These are phyloP conservation scores for Henckelia pumila DNA, from an alignment of 257 asterid genomes.

Conservation along the genomic window DNA sequence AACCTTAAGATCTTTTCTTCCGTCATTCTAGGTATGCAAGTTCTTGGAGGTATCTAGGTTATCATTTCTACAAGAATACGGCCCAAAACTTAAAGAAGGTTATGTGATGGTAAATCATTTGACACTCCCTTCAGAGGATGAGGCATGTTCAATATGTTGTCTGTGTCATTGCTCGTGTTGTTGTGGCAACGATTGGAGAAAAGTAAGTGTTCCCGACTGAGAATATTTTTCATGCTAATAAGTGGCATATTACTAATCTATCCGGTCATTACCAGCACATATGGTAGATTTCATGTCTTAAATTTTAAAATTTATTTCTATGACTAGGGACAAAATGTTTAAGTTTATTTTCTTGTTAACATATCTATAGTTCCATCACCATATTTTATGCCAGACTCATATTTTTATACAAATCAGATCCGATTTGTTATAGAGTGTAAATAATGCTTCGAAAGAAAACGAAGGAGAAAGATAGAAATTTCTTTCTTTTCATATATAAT, in stretches of 20 bases:
- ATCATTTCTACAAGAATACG: constrained; percentile 83
- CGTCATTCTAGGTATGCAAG: constrained; percentile 67
- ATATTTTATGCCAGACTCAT: constrained; percentile 10
- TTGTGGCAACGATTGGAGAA: constrained; percentile 74
- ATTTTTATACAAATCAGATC: neutral
- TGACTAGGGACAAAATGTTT: neutral
- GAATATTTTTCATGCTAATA: constrained; percentile 1
- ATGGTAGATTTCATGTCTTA: constrained; percentile 8
- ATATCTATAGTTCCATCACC: neutral
- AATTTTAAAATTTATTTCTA: neutral
- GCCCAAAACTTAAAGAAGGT: constrained; percentile 92
- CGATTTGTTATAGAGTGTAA: too few species aligned
- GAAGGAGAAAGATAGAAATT: too few species aligned
- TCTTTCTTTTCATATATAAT: too few species aligned
- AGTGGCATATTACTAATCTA: constrained; percentile 15
- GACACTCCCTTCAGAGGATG: constrained; percentile 45
- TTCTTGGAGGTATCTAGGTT: constrained; percentile 93
- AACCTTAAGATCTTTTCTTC: constrained; percentile 4
- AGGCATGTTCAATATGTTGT: constrained; percentile 52
- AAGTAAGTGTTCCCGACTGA: constrained; percentile 43
- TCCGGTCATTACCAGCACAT: constrained; percentile 10
- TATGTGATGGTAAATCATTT: constrained; percentile 78
- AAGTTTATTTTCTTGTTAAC: neutral
- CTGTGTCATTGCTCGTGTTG: constrained; percentile 55
- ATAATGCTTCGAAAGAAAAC: too few species aligned